Percentiles rank a stretch among this genome's conserved stretches.
Conservation (phyloP, 2,329 filamentous ascomycete species). For the Fusarium udum region DNA sequence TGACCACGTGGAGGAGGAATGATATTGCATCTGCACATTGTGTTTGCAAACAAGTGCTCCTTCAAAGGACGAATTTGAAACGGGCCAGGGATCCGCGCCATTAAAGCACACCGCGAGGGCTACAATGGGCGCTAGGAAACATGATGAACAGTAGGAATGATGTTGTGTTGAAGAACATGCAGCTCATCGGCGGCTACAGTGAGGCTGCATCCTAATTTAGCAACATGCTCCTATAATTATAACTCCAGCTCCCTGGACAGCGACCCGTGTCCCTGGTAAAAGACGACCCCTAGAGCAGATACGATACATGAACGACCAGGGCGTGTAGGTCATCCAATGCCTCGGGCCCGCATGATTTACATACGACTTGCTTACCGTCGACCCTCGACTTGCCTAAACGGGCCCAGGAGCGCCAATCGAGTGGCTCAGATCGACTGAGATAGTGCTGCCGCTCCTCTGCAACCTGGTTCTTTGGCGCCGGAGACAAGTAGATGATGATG, state of each 20-base stretch:
- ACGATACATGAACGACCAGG: slow-evolving; percentile 7
- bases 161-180: slow-evolving; percentile 43
- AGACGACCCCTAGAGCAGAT: slow-evolving; percentile 6
- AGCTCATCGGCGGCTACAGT: slow-evolving; percentile 48
- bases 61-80: slow-evolving; percentile 1
- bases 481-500: neutral
- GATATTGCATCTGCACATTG: neutral
- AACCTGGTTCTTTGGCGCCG: slow-evolving; percentile 26
- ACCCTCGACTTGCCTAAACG: slow-evolving; percentile 28
- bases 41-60: slow-evolving; percentile 4
- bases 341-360: slow-evolving; percentile 14
- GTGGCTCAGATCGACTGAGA: slow-evolving; percentile 27
- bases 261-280: neutral
- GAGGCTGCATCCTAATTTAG: slow-evolving; percentile 52
- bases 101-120: neutral
- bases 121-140: slow-evolving; percentile 29
- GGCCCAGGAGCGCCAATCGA: slow-evolving; percentile 26
- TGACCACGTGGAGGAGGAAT: slow-evolving; percentile 12
- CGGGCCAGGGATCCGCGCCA: slow-evolving; percentile 5
- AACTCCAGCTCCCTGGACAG: slow-evolving; percentile 4
- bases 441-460: slow-evolving; percentile 23
- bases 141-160: slow-evolving; percentile 19
- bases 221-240: slow-evolving; percentile 41
- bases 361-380: slow-evolving; percentile 11
- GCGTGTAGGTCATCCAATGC: slow-evolving; percentile 18